A percentile compares a stretch with the other conserved stretches of the same genome.
These are phyloP conservation scores for Anastatica hierochuntica DNA, from an alignment of 345 rosid species.

Conservation along the genomic window DNA sequence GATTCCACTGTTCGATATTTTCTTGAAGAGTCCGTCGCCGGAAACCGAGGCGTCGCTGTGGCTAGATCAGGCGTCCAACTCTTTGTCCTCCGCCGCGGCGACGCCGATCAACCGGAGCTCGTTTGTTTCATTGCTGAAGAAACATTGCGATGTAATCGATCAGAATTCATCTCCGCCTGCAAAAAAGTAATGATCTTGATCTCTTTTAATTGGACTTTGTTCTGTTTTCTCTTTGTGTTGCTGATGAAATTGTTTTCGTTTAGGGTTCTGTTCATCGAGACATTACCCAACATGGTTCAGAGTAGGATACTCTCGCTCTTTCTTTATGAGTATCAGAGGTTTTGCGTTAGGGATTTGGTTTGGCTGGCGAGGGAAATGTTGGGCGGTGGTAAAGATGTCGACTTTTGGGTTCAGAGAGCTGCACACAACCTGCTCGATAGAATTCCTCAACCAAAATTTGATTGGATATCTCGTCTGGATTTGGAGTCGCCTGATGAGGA, in stretches of 20 bases:
- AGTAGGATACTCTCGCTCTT: conserved; percentile 56
- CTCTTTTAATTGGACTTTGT: no score
- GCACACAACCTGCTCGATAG: conserved; percentile 59
- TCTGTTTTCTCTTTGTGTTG: not conserved
- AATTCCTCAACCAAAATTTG: conserved; percentile 33
- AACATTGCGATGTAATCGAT: conserved; percentile 22
- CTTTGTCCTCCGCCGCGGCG: conserved; percentile 22
- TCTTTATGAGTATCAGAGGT: conserved; percentile 37
- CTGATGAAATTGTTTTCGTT: not conserved
- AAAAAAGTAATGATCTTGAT: conserved; percentile 29
- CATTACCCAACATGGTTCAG: conserved; percentile 56
- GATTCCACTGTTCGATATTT: conserved; percentile 53
- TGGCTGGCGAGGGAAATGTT: conserved; percentile 42
- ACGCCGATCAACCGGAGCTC: conserved; percentile 48
- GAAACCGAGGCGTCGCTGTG: conserved; percentile 65
- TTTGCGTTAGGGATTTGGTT: conserved; percentile 38
- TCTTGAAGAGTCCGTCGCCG: conserved; percentile 48
- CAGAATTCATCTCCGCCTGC: conserved; percentile 25
- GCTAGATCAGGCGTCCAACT: conserved; percentile 41
- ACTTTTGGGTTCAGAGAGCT: conserved; percentile 58
- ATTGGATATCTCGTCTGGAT: conserved; percentile 33
- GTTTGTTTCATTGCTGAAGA: conserved; percentile 43
- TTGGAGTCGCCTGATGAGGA: conserved; percentile 32
- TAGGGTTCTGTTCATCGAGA: conserved; percentile 63
- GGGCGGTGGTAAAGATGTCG: conserved; percentile 23